Percentiles rank a stretch among this genome's conserved stretches.
These are phyloP conservation scores for Aotearoamyces nothofagi DNA, from an alignment of 2,329 filamentous ascomycete species.

Conservation along the genomic window DNA sequence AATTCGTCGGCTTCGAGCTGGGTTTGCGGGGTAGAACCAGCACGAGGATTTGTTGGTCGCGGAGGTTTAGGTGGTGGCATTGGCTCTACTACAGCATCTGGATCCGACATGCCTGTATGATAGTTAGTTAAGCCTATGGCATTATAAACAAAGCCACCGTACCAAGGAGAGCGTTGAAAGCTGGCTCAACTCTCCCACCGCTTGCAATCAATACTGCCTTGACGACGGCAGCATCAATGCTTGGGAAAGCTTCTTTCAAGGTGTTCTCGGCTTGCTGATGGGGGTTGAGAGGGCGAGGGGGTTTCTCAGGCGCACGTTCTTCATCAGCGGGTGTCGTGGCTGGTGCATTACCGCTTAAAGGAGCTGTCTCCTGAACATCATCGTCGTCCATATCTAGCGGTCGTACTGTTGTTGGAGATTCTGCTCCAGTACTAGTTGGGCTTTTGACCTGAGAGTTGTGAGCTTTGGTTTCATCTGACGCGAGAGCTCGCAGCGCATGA, in stretches of 20 bases:
- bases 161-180: conserved; percentile 90
- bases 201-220: conserved; percentile 82
- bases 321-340: conserved; percentile 25
- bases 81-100: conserved; percentile 45
- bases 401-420: conserved; percentile 50
- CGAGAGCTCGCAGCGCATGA: conserved; percentile 6
- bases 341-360: conserved; percentile 29
- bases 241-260: conserved; percentile 85
- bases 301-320: conserved; percentile 56
- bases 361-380: conserved; percentile 45
- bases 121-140: conserved; percentile 1
- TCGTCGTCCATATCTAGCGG: conserved; percentile 58
- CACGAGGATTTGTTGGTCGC: conserved; percentile 42
- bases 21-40: conserved; percentile 43
- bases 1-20: conserved; percentile 85
- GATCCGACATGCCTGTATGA: conserved; percentile 58
- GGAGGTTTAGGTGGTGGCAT: conserved; percentile 66
- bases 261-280: conserved; percentile 76
- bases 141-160: conserved; percentile 17
- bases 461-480: conserved; percentile 4
- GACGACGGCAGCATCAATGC: conserved; percentile 64
- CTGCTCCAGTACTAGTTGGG: conserved; percentile 25
- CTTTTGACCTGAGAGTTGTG: conserved; percentile 11
- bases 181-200: conserved; percentile 74
- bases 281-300: conserved; percentile 68